Base-by-base conservation (phyloP, 441 rosid genomes). In the Breynia disticha region DNA sequence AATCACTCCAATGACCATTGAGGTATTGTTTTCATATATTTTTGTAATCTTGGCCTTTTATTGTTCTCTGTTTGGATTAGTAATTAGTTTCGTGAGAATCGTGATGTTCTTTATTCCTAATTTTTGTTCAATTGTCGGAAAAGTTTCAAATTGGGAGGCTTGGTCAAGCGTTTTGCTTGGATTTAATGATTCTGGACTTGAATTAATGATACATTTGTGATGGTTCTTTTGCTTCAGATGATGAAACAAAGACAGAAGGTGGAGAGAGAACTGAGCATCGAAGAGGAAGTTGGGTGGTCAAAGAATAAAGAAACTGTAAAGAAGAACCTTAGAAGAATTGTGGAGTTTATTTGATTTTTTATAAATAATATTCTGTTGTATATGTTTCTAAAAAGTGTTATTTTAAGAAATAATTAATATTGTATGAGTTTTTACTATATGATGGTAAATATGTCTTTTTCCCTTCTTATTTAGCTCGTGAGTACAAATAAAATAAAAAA, bases 241-340 rank as follows among this genome's bases (percentile, higher is more conserved):
- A 83, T 86, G 95, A 83, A 74, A 76, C 82, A 86, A 72, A 86
- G 95, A 63, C 91, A 86, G 69, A 86, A 81, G 67, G 82, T 86
- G 24, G 95, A 83, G 67, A 71, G 78, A 28, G 95, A 81, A 46
- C 69, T 74, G 47, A 75, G 73, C 61, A 78, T 83, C 16, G 95
- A 91, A 49, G 72, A 67, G 9, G 91, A 86, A 69, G 46, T 81
- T 28, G 95, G 91, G 12, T 61, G 80, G 87, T 55, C 91, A 6
- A 86, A 86, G 85, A 86, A 81, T 69, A 38, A 7, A 46, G 95
- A 86, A 52, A 76, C 47, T 15, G 95, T 91, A 2, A 86, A 83
- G 74, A 64, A 41, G 48, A 81, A 70, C 55, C 91, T 89, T 0
- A 79, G n/a, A n/a, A n/a, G n/a, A n/a, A n/a, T n/a, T n/a, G n/a